phyloP scores from a whole-genome alignment of 176 grass and related monocot genomes.

The Cymbopogon citratus region DNA sequence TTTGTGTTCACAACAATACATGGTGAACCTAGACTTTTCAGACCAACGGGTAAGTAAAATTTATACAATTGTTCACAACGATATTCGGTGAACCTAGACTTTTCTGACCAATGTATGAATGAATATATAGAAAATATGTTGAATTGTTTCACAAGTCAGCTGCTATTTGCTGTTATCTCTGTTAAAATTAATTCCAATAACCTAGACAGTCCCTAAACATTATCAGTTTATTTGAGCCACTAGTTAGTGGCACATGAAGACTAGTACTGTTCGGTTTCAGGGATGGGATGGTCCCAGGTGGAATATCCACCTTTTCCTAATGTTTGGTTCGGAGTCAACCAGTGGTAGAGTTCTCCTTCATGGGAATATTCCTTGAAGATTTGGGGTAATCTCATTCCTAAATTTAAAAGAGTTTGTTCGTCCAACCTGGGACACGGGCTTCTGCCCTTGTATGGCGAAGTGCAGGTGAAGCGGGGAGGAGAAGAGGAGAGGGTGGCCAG shows the following conservation, averaged over 20 bases:
- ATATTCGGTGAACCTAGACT: conserved; percentile 56
- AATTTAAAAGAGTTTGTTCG: not conserved
- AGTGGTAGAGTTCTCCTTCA: not conserved
- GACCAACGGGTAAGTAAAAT: conserved; percentile 58
- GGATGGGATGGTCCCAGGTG: not conserved
- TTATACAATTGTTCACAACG: conserved; percentile 42
- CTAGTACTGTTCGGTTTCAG: not conserved
- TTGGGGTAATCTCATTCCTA: not conserved
- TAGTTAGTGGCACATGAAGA: not conserved
- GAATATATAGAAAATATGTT: not conserved
- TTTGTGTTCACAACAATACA: conserved; percentile 85
- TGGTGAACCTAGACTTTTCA: conserved; percentile 72
- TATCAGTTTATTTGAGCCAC: not conserved
- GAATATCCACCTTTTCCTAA: not conserved
- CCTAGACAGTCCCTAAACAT: not conserved
- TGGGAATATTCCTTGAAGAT: not conserved
- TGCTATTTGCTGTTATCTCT: not conserved
- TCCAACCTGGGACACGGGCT: not conserved
- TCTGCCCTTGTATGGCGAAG: not conserved
- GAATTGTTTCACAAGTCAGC: not conserved
- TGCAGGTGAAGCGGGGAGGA: not conserved
- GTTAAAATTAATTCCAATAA: not conserved
- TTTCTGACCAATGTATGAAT: conserved; percentile 47
- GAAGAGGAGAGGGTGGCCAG: not conserved
- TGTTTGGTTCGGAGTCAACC: not conserved